These are phyloP conservation scores for Trichoderma oligosporum DNA, from an alignment of 2,329 filamentous ascomycete species.

Conservation along the genomic window DNA sequence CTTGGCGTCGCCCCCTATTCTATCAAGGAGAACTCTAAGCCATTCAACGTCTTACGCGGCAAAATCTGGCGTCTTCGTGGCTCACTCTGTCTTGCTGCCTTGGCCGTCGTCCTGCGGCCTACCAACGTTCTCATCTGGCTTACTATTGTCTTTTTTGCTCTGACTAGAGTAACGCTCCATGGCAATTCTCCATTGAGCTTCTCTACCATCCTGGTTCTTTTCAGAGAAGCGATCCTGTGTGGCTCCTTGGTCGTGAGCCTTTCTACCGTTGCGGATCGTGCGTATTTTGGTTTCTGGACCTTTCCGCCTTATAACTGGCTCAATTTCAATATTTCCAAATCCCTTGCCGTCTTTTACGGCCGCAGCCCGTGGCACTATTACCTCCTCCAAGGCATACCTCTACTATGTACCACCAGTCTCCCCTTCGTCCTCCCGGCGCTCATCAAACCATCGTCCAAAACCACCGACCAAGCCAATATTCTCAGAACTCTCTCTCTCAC, in stretches of 20 bases:
- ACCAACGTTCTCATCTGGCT: constrained; percentile 88
- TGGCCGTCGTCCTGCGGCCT: constrained; percentile 81
- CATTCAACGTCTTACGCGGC: constrained; percentile 26
- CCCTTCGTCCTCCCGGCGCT: constrained; percentile 70
- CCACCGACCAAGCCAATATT: constrained; percentile 34
- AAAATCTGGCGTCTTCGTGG: constrained; percentile 39
- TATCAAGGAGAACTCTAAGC: constrained; percentile 40
- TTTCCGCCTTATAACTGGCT: constrained; percentile 85
- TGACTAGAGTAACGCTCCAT: constrained; percentile 39
- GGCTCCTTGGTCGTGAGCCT: constrained; percentile 57
- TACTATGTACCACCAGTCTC: constrained; percentile 77
- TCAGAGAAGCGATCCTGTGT: constrained; percentile 63
- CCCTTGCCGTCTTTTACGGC: constrained; percentile 89
- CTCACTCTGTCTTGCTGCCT: constrained; percentile 70
- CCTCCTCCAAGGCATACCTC: constrained; percentile 79
- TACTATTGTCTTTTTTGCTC: constrained; percentile 50
- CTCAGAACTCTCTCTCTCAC: constrained; percentile 50
- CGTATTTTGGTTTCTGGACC: constrained; percentile 82
- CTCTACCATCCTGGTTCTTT: constrained; percentile 48
- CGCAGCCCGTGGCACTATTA: constrained; percentile 91
- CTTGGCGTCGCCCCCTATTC: constrained; percentile 41
- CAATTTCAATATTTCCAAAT: constrained; percentile 84
- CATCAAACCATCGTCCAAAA: constrained; percentile 44
- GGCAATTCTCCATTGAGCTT: constrained; percentile 41
- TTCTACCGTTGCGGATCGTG: constrained; percentile 65